A percentile compares a stretch with the other conserved stretches of the same genome.
These are phyloP conservation scores for Ramularia endophylla DNA, from an alignment of 2,329 filamentous ascomycete genomes.

Conservation along the genomic window DNA sequence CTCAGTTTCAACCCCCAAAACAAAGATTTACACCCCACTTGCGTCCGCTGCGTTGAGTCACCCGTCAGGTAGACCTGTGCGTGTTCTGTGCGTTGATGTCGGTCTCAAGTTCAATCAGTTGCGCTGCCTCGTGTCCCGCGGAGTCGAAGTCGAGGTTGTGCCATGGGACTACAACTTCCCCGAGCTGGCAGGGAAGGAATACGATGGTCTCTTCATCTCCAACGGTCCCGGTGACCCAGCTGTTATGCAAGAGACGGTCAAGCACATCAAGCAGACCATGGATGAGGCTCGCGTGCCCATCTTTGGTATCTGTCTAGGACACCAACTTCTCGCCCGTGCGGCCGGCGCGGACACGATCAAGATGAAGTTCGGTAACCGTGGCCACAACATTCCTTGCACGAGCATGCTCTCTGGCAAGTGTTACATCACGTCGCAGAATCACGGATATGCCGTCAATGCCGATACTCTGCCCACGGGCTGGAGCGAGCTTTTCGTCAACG, in stretches of 20 bases:
- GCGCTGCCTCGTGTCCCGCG: slow-evolving; percentile 82
- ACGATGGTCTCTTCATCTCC: slow-evolving; percentile 95
- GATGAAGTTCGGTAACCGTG: slow-evolving; percentile 99
- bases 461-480: slow-evolving; percentile 69
- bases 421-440: slow-evolving; percentile 98
- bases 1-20: slow-evolving; percentile 80
- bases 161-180: slow-evolving; percentile 96
- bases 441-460: slow-evolving; percentile 89
- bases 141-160: slow-evolving; percentile 88
- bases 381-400: slow-evolving; percentile 97
- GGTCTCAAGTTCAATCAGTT: slow-evolving; percentile 99
- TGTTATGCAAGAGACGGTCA: slow-evolving; percentile 71
- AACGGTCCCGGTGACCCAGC: slow-evolving; percentile 96
- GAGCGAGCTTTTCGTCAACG: slow-evolving; percentile 95
- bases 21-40: slow-evolving; percentile 78
- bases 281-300: slow-evolving; percentile 76
- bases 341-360: slow-evolving; percentile 81
- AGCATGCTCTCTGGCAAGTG: slow-evolving; percentile 93
- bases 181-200: slow-evolving; percentile 68
- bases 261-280: slow-evolving; percentile 71
- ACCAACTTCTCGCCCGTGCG: slow-evolving; percentile 85
- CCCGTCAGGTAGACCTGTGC: slow-evolving; percentile 78
- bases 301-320: slow-evolving; percentile 93
- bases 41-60: slow-evolving; percentile 69
- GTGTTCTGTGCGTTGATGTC: slow-evolving; percentile 90